A percentile compares a stretch with the other conserved stretches of the same genome.
phyloP scores from a whole-genome alignment of 495 filamentous ascomycete species.

The Chaetomium fimeti region DNA sequence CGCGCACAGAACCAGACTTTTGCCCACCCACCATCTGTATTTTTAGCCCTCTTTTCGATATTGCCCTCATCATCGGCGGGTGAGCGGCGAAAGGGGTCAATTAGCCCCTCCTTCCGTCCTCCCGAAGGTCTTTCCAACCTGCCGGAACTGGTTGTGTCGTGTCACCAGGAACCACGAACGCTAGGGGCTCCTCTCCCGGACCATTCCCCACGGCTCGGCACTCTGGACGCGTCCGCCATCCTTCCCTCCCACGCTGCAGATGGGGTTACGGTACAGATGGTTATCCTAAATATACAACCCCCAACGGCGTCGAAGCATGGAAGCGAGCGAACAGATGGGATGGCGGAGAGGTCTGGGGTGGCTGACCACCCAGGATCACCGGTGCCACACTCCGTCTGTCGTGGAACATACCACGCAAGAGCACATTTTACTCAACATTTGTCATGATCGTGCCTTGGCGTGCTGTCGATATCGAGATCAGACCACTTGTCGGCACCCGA shows the following conservation, averaged over 20 bases:
- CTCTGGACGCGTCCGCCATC: conserved; percentile 13
- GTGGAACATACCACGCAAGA: conserved; percentile 12
- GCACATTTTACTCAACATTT: neutral
- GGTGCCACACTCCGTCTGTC: conserved; percentile 2
- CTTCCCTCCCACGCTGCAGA: conserved; percentile 3
- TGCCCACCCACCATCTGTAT: conserved; percentile 20
- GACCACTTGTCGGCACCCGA: conserved; percentile 5
- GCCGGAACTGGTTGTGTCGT: neutral
- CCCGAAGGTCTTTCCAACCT: neutral
- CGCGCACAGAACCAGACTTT: conserved; percentile 14
- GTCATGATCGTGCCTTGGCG: neutral
- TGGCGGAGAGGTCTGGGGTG: neutral
- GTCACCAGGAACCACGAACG: conserved; percentile 1
- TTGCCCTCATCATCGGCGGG: neutral
- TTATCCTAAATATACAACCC: conserved; percentile 15
- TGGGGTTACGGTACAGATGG: neutral
- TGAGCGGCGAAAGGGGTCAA: conserved; percentile 5
- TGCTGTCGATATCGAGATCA: conserved; percentile 2
- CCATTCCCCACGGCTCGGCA: conserved; percentile 13
- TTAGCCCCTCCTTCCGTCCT: conserved; percentile 14
- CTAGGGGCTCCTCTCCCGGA: neutral
- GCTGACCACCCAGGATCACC: conserved; percentile 9
- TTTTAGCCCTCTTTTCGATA: conserved; percentile 22
- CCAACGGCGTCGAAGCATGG: neutral
- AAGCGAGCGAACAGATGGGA: neutral